These are phyloP conservation scores for Pseudocercospora crystallina DNA, from an alignment of 2,329 filamentous ascomycete species.

Conservation along the genomic window DNA sequence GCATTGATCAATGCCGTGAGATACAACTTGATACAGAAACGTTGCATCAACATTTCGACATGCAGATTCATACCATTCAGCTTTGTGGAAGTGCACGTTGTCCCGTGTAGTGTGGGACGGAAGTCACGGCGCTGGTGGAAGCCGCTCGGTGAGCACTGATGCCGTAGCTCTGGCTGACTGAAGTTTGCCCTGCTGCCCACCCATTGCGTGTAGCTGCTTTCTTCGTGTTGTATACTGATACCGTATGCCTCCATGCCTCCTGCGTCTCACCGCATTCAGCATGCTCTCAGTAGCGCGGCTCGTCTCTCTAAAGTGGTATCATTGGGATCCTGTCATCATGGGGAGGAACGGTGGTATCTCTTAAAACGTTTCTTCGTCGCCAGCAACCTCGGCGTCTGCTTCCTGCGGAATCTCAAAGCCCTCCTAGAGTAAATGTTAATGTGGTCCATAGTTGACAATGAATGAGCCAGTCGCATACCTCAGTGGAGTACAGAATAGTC, in stretches of 20 bases:
- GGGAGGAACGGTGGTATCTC: conserved; percentile 10
- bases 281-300: background rate
- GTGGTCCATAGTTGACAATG: background rate
- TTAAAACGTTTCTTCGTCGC: conserved; percentile 79
- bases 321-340: conserved; percentile 3
- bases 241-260: background rate
- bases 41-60: no score
- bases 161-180: no score
- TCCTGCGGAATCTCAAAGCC: conserved; percentile 85
- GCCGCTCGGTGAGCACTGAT: no score
- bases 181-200: no score
- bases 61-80: no score
- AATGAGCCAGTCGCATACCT: conserved; percentile 50
- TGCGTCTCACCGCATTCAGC: background rate
- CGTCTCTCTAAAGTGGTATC: conserved; percentile 14
- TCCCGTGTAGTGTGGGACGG: no score
- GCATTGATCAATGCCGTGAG: no score
- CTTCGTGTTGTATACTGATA: no score
- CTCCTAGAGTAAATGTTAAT: conserved; percentile 35
- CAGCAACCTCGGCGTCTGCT: conserved; percentile 56
- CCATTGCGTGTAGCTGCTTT: no score
- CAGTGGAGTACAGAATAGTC: conserved; percentile 93
- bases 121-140: no score
- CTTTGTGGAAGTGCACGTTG: no score
- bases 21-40: no score